Base-by-base conservation (phyloP, 192 early-diverging fungal genomes). In the Obelidium mucronatum region DNA sequence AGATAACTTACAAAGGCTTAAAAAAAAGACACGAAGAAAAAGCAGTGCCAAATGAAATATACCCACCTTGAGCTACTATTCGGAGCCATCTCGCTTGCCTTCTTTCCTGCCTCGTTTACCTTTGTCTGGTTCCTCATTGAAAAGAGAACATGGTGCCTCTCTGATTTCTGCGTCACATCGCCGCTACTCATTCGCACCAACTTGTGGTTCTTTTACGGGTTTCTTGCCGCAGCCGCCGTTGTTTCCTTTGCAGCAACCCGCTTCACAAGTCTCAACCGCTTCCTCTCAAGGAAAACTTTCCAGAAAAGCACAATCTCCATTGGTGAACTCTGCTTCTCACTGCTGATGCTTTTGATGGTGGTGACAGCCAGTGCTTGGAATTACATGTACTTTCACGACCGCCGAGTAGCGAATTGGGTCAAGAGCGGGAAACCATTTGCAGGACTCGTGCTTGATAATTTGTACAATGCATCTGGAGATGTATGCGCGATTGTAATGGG, bases 401-500 rank as follows among this genome's bases (percentile, higher is more conserved):
- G 34, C 19, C 17, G 34, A 39, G 63, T 22, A 65, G 19, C 15
- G 31, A 40, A 17, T 31, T 1, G 63, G 34, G 11, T 8, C 15
- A 17, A 40, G 36, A 39, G 15, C 11, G 19, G n/a, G n/a, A 37
- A 39, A 19, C 63, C 15, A 17, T 17, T 15, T 8, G n/a, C n/a
- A n/a, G n/a, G n/a, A 26, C 19, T 6, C n/a, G n/a, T n/a, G n/a
- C n/a, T 22, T 8, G 22, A 22, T 13, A 8, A 51, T 51, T n/a
- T 51, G 48, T 51, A 58, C 26, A 54, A 59, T 39, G 63, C 64
- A 28, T 30, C 30, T 19, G 78, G 78, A 4, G 52, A 67, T 55
- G 39, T 54, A 34, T n/a, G 74, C n/a, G 33, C 72, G 28, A n/a
- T 74, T 13, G 31, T 79, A 22, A 65, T 79, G n/a, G 78, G 78